A percentile compares a stretch with the other conserved stretches of the same genome.
phyloP scores from a whole-genome alignment of 192 early-diverging fungal species.

The Coemansia sp. region DNA sequence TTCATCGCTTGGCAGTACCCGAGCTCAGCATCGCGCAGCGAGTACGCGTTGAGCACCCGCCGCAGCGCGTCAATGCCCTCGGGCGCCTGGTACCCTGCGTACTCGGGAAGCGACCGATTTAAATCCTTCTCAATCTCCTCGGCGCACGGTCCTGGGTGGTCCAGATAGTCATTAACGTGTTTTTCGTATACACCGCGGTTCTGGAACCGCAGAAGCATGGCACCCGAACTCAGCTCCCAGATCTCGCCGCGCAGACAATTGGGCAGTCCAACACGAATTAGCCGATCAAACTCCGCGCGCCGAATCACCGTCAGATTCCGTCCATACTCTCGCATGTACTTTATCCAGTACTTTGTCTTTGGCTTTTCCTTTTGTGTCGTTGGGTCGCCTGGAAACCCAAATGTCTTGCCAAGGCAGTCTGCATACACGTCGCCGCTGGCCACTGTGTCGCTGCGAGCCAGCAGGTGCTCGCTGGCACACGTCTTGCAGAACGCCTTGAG shows the following conservation, averaged over 20 bases:
- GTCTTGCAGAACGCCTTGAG: constrained; percentile 57
- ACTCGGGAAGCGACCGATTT: constrained; percentile 91
- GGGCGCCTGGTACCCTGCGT: constrained; percentile 82
- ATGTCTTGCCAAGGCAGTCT: constrained; percentile 48
- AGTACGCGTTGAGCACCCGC: constrained; percentile 86
- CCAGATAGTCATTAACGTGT: constrained; percentile 61
- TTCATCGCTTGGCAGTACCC: constrained; percentile 99
- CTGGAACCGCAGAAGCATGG: constrained; percentile 83
- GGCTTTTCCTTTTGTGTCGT: constrained; percentile 38
- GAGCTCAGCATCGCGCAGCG: constrained; percentile 82
- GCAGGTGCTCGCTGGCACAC: constrained; percentile 71
- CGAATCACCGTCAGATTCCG: constrained; percentile 85
- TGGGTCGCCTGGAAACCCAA: constrained; percentile 51
- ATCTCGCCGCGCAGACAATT: constrained; percentile 87
- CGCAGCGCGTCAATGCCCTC: constrained; percentile 92
- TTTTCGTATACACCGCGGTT: constrained; percentile 77
- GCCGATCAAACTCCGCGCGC: constrained; percentile 78
- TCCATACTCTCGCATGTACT: constrained; percentile 67
- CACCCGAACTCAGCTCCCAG: constrained; percentile 90
- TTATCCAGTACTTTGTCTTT: constrained; percentile 43
- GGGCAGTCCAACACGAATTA: constrained; percentile 88
- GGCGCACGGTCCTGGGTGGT: constrained; percentile 71
- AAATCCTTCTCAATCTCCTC: constrained; percentile 98
- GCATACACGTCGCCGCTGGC: constrained; percentile 5
- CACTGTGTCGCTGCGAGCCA: constrained; percentile 9